Evolutionary conservation across 192 early-diverging fungal genomes (phyloP), one percentile per base, ranked within the genome.

Genomic region (Glomus cerebriforme): DNA sequence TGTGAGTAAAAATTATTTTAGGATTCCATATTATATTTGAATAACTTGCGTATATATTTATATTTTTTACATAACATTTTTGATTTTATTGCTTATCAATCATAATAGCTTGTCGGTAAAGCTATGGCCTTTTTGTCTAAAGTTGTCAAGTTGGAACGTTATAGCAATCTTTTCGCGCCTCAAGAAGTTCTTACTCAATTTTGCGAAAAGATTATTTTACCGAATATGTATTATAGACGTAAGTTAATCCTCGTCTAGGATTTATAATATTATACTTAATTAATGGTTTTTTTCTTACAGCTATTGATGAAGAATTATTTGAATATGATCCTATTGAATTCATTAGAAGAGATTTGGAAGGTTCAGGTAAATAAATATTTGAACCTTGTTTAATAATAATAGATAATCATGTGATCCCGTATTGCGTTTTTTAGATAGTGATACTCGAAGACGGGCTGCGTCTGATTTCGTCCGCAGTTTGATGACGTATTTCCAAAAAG

Each of bases 261-360:
- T 29, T n/a, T 27, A 12, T 65, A 65, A 65, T 27, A n/a, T 34
- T 4, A 37, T 43, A 43, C 39, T 43, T 43, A 12, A 70, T 43
- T 7, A n/a, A 45, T 7, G 29, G n/a, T n/a, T 80, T 31, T 77
- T 71, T 24, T 59, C 49, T 3, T 59, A 54, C 77, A 85, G 92
- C 90, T 68, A 83, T 86, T 32, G 98, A 99, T 79, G 95, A 96
- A 85, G 97, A 98, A 80, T 83, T 96, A 79, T 98, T 98, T 85
- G 94, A 98, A 79, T 97, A 98, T 79, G 97, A 98, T 71, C 96
- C 96, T 32, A 93, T 98, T 81, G 97, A 97, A 73, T 98, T 93
- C 81, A 94, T 98, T 81, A 87, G 96, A 54, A 86, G 94, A 63
- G 97, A 98, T 84, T 76, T 98, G 12, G 97, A 98, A 81, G 96